phyloP scores from a whole-genome alignment of 2,329 filamentous ascomycete genomes.

The Aspergillus viridinutans region DNA sequence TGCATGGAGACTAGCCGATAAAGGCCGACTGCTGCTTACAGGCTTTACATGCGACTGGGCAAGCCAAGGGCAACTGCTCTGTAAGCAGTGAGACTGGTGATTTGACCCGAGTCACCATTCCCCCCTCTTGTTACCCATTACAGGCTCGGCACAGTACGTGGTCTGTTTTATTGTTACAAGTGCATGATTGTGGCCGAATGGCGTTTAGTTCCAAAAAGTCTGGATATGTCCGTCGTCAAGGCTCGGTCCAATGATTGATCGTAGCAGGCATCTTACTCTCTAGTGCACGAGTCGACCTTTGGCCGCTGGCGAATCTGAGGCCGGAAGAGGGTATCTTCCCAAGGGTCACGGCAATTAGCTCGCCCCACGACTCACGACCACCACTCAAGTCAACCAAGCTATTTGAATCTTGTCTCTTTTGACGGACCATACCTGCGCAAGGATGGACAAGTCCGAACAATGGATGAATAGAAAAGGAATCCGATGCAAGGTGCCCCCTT shows the following conservation, averaged over 20 bases:
- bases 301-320: conserved; percentile 27
- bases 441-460: background rate
- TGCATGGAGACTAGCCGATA: background rate
- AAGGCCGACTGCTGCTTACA: background rate
- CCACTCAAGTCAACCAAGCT: conserved; percentile 13
- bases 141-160: background rate
- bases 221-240: conserved; percentile 28
- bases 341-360: conserved; percentile 19
- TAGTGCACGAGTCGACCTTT: conserved; percentile 25
- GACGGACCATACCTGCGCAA: background rate
- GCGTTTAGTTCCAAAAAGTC: conserved; percentile 30
- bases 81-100: conserved; percentile 1
- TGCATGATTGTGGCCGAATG: conserved; percentile 9
- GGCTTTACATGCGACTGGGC: background rate
- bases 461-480: background rate
- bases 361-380: conserved; percentile 30
- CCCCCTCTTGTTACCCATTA: background rate
- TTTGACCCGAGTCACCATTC: background rate
- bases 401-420: conserved; percentile 4
- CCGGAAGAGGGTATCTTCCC: conserved; percentile 21
- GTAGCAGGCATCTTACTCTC: conserved; percentile 34
- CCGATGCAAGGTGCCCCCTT: background rate
- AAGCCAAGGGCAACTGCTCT: background rate
- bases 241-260: conserved; percentile 38
- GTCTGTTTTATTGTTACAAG: conserved; percentile 16